A percentile compares a stretch with the other conserved stretches of the same genome.
These are phyloP conservation scores for Waitea zeae DNA, from an alignment of 1,284 basidiomycete genomes.

Conservation along the genomic window DNA sequence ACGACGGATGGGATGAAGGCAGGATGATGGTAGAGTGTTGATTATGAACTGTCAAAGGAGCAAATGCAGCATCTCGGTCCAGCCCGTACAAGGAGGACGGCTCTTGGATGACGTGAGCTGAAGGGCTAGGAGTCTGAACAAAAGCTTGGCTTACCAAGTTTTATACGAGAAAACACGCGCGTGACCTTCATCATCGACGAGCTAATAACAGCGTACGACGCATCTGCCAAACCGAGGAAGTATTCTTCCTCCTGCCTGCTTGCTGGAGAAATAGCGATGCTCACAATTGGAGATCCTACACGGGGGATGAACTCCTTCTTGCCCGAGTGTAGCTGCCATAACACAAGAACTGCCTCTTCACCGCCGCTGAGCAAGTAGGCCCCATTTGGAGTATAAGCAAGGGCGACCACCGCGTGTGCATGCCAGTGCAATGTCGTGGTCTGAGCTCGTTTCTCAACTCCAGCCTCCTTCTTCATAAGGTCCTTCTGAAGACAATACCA, in stretches of 20 bases:
- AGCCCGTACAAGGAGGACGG: slow-evolving; percentile 20
- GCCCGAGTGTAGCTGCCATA: slow-evolving; percentile 84
- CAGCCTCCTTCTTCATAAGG: slow-evolving; percentile 28
- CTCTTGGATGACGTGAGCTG: slow-evolving; percentile 16
- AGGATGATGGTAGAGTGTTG: slow-evolving; percentile 66
- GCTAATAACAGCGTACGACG: slow-evolving; percentile 66
- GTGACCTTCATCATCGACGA: slow-evolving; percentile 55
- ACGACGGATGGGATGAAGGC: slow-evolving; percentile 88
- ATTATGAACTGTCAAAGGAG: slow-evolving; percentile 58
- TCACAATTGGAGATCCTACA: slow-evolving; percentile 75
- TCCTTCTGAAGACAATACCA: slow-evolving; percentile 82
- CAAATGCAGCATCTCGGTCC: too few relatives aligned
- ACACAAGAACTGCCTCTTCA: slow-evolving; percentile 88
- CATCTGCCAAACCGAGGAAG: slow-evolving; percentile 71
- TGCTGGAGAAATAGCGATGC: slow-evolving; percentile 38
- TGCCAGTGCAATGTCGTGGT: slow-evolving; percentile 95
- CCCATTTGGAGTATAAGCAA: slow-evolving; percentile 83
- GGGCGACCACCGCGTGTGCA: slow-evolving; percentile 81
- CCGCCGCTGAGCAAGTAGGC: slow-evolving; percentile 90
- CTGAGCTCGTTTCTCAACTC: slow-evolving; percentile 57
- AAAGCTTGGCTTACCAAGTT: slow-evolving; percentile 39
- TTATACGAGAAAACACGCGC: slow-evolving; percentile 66
- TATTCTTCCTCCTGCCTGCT: slow-evolving; percentile 66
- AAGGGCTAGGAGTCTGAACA: not conserved
- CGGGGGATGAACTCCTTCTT: slow-evolving; percentile 87